Evolutionary conservation across 805 yeast genomes (phyloP).

Genomic region (Wickerhamomyces bisporus): DNA sequence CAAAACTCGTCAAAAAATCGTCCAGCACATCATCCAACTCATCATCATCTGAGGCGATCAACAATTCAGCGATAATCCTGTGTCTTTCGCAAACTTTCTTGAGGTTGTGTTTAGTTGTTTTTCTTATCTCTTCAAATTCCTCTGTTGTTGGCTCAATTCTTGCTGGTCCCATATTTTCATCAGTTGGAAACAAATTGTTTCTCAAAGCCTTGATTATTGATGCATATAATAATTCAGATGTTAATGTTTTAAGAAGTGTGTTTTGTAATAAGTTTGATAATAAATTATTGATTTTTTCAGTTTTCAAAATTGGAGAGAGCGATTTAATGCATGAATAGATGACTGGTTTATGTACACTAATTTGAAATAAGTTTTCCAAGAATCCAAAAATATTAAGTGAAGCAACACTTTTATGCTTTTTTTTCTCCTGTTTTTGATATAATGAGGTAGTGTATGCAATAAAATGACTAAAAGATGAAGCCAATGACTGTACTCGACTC

Average conservation of each 20-base stretch:
- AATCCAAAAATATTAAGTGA: slow-evolving; percentile 19
- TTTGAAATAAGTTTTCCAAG: slow-evolving; percentile 18
- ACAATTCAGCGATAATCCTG: slow-evolving; percentile 12
- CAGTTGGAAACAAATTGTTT: slow-evolving; percentile 40
- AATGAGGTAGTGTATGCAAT: slow-evolving; percentile 14
- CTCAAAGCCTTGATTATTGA: slow-evolving; percentile 27
- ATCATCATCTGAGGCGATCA: slow-evolving; percentile 18
- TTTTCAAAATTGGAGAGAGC: slow-evolving; percentile 12
- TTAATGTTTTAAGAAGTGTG: slow-evolving; percentile 11
- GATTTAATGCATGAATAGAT: slow-evolving; percentile 25
- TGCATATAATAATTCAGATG: slow-evolving; percentile 15
- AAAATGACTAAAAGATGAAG: slow-evolving; percentile 11
- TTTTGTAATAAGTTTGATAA: slow-evolving; percentile 19
- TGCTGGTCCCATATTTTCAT: slow-evolving; percentile 46
- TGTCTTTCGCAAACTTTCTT: slow-evolving; percentile 17
- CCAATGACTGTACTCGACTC: neutral
- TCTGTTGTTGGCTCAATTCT: slow-evolving; percentile 35
- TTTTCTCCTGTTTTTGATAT: neutral
- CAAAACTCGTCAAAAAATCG: slow-evolving; percentile 30
- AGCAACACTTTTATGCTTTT: slow-evolving; percentile 3
- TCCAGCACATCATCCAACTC: slow-evolving; percentile 23
- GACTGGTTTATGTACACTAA: slow-evolving; percentile 24
- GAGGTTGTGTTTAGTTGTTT: slow-evolving; percentile 23
- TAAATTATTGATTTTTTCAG: slow-evolving; percentile 11
- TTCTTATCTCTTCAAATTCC: slow-evolving; percentile 30